These are phyloP conservation scores for Fusarium aywerte DNA, from an alignment of 2,329 filamentous ascomycete genomes.

Conservation along the genomic window DNA sequence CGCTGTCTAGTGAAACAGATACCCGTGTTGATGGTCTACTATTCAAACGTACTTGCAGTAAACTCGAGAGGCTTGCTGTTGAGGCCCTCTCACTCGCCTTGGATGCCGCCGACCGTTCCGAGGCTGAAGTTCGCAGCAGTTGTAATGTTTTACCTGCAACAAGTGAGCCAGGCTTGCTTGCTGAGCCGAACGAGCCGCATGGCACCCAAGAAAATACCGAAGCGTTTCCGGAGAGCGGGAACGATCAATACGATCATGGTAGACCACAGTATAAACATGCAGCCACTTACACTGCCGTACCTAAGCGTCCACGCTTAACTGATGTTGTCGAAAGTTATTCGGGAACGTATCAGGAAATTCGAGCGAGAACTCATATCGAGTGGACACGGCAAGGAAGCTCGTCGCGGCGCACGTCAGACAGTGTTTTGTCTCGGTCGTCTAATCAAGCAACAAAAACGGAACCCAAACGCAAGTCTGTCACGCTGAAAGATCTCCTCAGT, in stretches of 20 bases:
- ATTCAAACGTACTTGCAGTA: constrained; percentile 54
- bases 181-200: constrained; percentile 9
- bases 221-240: constrained; percentile 13
- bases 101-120: constrained; percentile 52
- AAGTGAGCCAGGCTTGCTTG: constrained; percentile 9
- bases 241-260: background rate
- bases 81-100: constrained; percentile 59
- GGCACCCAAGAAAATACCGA: constrained; percentile 18
- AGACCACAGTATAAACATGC: constrained; percentile 42
- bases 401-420: background rate
- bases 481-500: constrained; percentile 5
- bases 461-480: background rate
- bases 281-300: constrained; percentile 39
- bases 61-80: constrained; percentile 59
- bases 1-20: constrained; percentile 36
- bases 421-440: constrained; percentile 26
- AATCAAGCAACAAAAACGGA: constrained; percentile 11
- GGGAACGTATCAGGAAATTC: constrained; percentile 20
- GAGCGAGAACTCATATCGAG: background rate
- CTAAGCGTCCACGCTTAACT: constrained; percentile 42
- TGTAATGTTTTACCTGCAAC: constrained; percentile 10
- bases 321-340: constrained; percentile 47
- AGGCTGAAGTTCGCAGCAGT: constrained; percentile 27
- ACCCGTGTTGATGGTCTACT: constrained; percentile 41
- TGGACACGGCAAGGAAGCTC: background rate